Conservation (phyloP, 169 alveolate genomes). For the Plasmodium yoelii region DNA sequence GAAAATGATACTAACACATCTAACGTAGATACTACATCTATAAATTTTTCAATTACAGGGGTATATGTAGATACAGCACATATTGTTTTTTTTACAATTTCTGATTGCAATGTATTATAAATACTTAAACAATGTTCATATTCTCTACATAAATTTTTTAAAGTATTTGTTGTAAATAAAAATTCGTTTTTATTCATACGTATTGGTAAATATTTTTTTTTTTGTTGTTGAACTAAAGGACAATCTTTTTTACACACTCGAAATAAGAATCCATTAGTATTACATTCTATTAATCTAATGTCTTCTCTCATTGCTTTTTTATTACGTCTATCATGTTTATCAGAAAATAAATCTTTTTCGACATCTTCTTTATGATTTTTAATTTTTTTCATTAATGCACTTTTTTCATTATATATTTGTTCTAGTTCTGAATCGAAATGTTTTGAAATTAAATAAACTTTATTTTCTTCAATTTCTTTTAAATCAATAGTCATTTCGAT, state of each 20-base stretch:
- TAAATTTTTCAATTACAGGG: constrained; percentile 93
- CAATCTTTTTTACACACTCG: constrained; percentile 91
- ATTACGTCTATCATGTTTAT: constrained; percentile 76
- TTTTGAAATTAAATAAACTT: constrained; percentile 87
- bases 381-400: constrained; percentile 85
- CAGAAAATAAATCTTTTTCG: constrained; percentile 84
- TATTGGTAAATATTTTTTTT: constrained; percentile 59
- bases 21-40: constrained; percentile 90
- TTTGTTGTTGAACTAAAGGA: constrained; percentile 76
- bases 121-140: constrained; percentile 85
- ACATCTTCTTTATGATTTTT: constrained; percentile 88
- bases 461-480: constrained; percentile 92
- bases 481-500: constrained; percentile 94
- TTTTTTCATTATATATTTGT: constrained; percentile 83
- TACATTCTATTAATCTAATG: constrained; percentile 86
- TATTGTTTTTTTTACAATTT: constrained; percentile 91
- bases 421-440: constrained; percentile 87
- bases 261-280: constrained; percentile 87
- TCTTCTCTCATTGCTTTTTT: constrained; percentile 79
- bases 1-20: constrained; percentile 97
- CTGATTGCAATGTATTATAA: constrained; percentile 88
- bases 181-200: constrained; percentile 88
- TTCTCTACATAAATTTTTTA: constrained; percentile 86
- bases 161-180: constrained; percentile 89
- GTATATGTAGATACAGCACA: constrained; percentile 96